Conservation (phyloP, 345 rosid genomes). For the Pistacia atlantica region DNA sequence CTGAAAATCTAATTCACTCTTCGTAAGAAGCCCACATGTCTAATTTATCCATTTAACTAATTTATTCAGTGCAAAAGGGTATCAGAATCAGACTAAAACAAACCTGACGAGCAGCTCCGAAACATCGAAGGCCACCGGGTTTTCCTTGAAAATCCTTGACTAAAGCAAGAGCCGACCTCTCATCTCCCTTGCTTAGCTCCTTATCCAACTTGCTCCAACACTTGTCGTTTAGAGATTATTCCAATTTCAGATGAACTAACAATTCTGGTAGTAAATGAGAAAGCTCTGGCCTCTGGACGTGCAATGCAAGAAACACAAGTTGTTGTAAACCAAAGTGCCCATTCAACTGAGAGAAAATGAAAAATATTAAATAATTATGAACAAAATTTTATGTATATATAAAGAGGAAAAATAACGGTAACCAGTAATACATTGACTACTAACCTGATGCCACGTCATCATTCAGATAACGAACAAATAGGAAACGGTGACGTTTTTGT, state of each 20-base stretch:
- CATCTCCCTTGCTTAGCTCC: constrained; percentile 76
- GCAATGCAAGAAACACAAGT: constrained; percentile 27
- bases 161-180: constrained; percentile 69
- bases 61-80: too few relatives aligned
- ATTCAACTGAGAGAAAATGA: constrained; percentile 13
- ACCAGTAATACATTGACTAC: neutral
- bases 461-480: neutral
- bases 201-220: constrained; percentile 66
- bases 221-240: constrained; percentile 44
- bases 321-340: constrained; percentile 41
- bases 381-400: neutral
- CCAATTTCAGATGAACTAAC: constrained; percentile 48
- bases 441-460: constrained; percentile 5
- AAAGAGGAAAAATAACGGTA: constrained; percentile 11
- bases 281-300: constrained; percentile 15
- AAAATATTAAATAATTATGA: neutral
- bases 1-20: constrained; percentile 22
- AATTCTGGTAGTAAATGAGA: constrained; percentile 18
- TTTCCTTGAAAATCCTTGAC: constrained; percentile 76
- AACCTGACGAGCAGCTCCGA: constrained; percentile 84
- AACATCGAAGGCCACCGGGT: constrained; percentile 75
- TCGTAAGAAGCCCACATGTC: neutral
- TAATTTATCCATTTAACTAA: neutral
- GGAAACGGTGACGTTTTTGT: neutral
- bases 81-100: neutral